A percentile compares a stretch with the other conserved stretches of the same genome.
Evolutionary conservation across 2,329 filamentous ascomycete species (phyloP).

Genomic region (Fusarium tjaetaba): DNA sequence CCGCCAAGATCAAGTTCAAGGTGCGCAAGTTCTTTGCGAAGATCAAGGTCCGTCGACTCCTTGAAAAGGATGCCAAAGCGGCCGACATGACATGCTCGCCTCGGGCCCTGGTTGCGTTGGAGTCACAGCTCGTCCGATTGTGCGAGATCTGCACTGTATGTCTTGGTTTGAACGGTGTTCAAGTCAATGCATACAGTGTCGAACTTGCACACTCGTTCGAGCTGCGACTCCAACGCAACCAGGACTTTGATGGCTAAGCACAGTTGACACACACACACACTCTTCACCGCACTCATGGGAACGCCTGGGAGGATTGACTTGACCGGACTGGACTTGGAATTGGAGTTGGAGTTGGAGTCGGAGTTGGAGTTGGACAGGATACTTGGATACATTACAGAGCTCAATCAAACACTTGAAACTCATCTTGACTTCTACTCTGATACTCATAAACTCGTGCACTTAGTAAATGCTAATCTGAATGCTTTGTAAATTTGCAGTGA

Average conservation of each 20-base stretch:
- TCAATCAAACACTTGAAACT: neutral
- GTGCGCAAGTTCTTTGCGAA: neutral
- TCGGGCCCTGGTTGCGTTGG: neutral
- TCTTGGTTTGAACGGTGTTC: constrained; percentile 19
- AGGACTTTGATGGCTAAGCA: neutral
- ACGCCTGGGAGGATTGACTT: neutral
- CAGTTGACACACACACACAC: neutral
- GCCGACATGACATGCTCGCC: neutral
- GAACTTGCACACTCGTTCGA: constrained; percentile 19
- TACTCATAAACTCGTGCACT: neutral
- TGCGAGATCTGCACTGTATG: constrained; percentile 9
- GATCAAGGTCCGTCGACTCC: too few species aligned
- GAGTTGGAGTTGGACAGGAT: neutral
- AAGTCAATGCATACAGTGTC: neutral
- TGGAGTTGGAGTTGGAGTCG: neutral
- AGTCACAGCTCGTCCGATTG: neutral
- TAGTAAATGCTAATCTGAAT: neutral
- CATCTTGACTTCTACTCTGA: neutral
- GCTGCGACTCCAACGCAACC: neutral
- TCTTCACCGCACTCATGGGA: neutral
- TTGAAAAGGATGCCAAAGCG: too few species aligned
- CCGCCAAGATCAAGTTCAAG: rapidly evolving
- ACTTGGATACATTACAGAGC: neutral
- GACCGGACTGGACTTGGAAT: too few species aligned
- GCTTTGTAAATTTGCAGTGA: neutral